Evolutionary conservation across 495 filamentous ascomycete genomes (phyloP), one percentile per base, ranked within the genome.

Genomic region (Aspergillus steynii): DNA sequence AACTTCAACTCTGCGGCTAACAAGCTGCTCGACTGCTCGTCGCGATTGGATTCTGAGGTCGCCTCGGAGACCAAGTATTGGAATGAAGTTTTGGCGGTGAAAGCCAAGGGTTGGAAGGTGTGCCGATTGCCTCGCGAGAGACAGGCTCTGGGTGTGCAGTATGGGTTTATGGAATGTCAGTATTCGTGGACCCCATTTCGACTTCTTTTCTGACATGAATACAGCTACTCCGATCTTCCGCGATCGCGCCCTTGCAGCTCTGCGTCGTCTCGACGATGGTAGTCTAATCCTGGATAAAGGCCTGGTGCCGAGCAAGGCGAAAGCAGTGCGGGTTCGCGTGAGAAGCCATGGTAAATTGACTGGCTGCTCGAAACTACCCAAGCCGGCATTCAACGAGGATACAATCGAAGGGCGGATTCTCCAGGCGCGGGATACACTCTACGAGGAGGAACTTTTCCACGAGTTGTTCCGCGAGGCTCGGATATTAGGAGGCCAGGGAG

Each of bases 371-470:
- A 58, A 69, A 70, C 58, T 79, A 65, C 63, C 69, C 67, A 57
- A 69, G 71, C 28, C 76, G 67, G 53, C 61, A 78, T 28, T 68
- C 1, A 63, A 68, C 4, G 62, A 59, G 6, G 68, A 73, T 2
- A 74, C 79, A 1, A 76, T 86, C 15, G 86, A 93, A 61, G 79
- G 86, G 42, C 83, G 83, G 7, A 90, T 98, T 50, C 81, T 88
- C 20, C 87, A 92, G 64, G 91, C 93, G 10, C 87, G 93, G 29
- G 89, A 99, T 71, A 92, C 90, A 58, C 80, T 96, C 1, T 97
- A 91, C 68, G 90, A 93, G 56, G 88, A 96, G 67, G 96, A 99
- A 69, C 74, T 99, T n/a, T 96, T 92, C 81, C 87, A 96, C 62
- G 95, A 98, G 72, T 72, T 99, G 26, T 85, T 88, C 52, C 83